These are phyloP conservation scores for Botrytis porri DNA, from an alignment of 2,329 filamentous ascomycete genomes.

Conservation along the genomic window DNA sequence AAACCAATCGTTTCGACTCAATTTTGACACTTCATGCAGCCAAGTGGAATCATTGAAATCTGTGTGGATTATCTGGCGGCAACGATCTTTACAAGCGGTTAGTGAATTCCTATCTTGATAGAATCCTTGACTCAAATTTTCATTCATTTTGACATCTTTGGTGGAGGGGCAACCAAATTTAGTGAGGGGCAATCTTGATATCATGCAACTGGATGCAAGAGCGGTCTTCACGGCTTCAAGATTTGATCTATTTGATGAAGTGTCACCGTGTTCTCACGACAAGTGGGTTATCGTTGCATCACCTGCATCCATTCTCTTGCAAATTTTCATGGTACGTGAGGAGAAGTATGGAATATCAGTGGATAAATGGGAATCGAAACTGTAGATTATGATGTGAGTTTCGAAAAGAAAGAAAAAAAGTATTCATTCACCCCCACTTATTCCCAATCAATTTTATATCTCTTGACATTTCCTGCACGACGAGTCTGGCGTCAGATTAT, in stretches of 20 bases:
- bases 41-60: not conserved
- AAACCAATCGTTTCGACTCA: not conserved
- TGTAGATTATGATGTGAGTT: not conserved
- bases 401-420: not conserved
- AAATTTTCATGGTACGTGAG: constrained; percentile 10
- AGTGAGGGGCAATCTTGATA: constrained; percentile 9
- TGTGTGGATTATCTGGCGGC: not conserved
- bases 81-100: not conserved
- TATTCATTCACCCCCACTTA: constrained; percentile 8
- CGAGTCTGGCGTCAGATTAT: not conserved
- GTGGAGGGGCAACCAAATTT: constrained; percentile 5
- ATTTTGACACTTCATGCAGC: not conserved
- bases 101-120: not conserved
- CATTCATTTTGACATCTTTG: constrained; percentile 1
- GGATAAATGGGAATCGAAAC: not conserved
- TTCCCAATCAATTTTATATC: not conserved
- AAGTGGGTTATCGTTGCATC: constrained; percentile 6
- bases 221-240: not conserved
- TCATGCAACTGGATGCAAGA: constrained; percentile 5
- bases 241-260: constrained; percentile 9
- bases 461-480: constrained; percentile 8
- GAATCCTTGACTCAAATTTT: constrained; percentile 1
- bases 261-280: not conserved
- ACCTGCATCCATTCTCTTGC: constrained; percentile 1
- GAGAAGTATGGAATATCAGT: not conserved